Percentiles rank a stretch among this genome's conserved stretches.
Evolutionary conservation across 139 green algal genomes (phyloP).

Genomic region (Eudorina sp.): DNA sequence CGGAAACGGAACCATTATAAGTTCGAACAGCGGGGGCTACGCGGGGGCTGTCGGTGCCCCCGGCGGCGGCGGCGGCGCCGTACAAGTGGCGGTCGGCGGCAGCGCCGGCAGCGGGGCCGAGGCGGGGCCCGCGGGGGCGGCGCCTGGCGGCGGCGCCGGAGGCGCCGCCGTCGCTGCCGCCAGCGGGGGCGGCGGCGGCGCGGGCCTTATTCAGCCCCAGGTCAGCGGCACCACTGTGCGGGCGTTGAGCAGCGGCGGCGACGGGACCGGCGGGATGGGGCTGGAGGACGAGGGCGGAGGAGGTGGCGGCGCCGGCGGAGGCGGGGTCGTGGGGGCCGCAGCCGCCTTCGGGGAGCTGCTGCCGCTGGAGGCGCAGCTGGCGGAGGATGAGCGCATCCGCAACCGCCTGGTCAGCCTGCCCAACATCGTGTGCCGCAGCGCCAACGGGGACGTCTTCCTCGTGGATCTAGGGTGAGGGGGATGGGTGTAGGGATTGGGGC

Average conservation of each 20-base stretch:
- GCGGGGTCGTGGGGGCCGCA: not conserved
- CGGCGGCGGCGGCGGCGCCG: not conserved
- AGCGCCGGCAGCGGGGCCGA: not conserved
- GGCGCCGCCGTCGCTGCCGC: not conserved
- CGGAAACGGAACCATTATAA: not conserved
- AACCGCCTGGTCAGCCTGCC: constrained; percentile 49
- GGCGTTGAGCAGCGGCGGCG: not conserved
- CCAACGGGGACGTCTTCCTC: constrained; percentile 57
- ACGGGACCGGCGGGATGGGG: not conserved
- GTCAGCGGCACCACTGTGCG: not conserved
- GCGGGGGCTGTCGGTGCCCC: not conserved
- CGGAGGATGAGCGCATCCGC: constrained; percentile 27
- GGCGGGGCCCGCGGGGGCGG: not conserved
- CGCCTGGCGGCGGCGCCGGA: not conserved
- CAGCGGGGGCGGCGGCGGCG: not conserved
- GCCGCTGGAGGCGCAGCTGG: not conserved
- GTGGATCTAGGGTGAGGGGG: constrained; percentile 47
- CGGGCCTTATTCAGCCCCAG: not conserved
- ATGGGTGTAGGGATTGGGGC: no score
- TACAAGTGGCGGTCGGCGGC: no score
- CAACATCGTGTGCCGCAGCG: constrained; percentile 55
- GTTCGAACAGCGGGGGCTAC: not conserved
- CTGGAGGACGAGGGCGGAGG: not conserved
- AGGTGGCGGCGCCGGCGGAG: not conserved
- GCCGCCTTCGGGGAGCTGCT: not conserved